Conservation (phyloP, 768 basidiomycete species). For the Galerina marginata region DNA sequence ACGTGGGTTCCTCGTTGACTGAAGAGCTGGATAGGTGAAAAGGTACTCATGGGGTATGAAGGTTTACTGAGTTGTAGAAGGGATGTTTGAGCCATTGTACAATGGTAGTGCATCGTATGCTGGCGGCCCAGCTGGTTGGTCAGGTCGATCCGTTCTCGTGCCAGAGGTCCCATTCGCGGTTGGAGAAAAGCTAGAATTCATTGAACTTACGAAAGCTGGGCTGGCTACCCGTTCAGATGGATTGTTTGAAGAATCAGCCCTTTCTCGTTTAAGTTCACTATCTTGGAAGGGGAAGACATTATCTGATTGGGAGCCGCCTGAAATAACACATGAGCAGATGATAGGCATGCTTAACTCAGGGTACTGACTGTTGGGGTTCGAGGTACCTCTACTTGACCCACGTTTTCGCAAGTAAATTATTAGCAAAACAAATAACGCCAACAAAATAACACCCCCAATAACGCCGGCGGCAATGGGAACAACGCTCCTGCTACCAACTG, state of each 20-base stretch:
- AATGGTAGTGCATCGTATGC: not conserved
- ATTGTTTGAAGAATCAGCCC: not conserved
- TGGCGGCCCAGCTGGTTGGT: constrained; percentile 1
- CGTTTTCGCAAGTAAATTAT: constrained; percentile 11
- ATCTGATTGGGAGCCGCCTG: not conserved
- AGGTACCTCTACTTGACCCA: not conserved
- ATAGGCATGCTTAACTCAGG: too few relatives aligned
- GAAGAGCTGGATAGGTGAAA: too few relatives aligned
- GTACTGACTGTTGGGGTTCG: too few relatives aligned
- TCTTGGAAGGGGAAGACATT: constrained; percentile 8
- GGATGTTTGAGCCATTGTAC: too few relatives aligned
- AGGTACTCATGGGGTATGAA: too few relatives aligned
- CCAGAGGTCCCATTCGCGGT: not conserved
- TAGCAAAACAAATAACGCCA: constrained; percentile 7
- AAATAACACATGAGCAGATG: not conserved
- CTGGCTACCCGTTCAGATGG: not conserved
- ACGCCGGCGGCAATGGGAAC: constrained; percentile 22
- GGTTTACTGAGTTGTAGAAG: too few relatives aligned
- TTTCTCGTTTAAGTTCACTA: constrained; percentile 2
- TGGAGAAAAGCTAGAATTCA: not conserved
- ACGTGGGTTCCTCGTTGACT: too few relatives aligned
- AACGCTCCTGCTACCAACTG: not conserved
- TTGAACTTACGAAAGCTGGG: not conserved
- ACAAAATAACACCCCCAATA: constrained; percentile 10
- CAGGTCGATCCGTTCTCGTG: not conserved